phyloP scores from a whole-genome alignment of 2,329 filamentous ascomycete species.

The Cladosporium austrohemisphaericum region DNA sequence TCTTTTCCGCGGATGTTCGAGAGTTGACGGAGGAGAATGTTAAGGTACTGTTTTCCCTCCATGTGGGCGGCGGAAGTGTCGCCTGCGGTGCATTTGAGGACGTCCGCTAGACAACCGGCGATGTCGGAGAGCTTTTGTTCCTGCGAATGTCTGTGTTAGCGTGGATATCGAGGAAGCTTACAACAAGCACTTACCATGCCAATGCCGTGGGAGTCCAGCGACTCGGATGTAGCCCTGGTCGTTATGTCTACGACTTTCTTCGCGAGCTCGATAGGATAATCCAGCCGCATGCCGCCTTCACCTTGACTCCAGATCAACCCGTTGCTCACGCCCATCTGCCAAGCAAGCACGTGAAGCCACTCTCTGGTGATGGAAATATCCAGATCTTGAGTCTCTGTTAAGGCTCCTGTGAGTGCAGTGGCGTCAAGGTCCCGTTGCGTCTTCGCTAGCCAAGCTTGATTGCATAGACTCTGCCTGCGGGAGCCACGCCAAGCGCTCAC shows the following conservation, averaged over 20 bases:
- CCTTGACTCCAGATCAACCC: constrained; percentile 35
- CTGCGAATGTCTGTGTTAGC: constrained; percentile 16
- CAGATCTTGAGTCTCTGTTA: constrained; percentile 34
- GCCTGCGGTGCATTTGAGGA: constrained; percentile 34
- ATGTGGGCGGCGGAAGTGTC: constrained; percentile 31
- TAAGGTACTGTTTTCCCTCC: constrained; percentile 34
- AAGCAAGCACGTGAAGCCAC: constrained; percentile 36
- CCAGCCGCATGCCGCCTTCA: constrained; percentile 32
- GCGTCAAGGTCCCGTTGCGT: constrained; percentile 34
- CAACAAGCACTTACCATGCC: constrained; percentile 29
- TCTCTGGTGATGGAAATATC: constrained; percentile 34
- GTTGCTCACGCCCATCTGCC: constrained; percentile 37
- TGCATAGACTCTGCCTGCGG: constrained; percentile 31
- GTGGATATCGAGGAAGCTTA: not conserved
- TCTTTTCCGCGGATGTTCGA: constrained; percentile 36
- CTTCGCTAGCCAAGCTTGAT: constrained; percentile 32
- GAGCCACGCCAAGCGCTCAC: constrained; percentile 34
- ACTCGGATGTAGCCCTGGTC: constrained; percentile 26
- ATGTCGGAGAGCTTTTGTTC: constrained; percentile 37
- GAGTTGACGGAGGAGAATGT: constrained; percentile 30
- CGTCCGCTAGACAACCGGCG: constrained; percentile 35
- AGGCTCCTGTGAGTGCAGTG: constrained; percentile 26
- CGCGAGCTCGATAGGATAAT: constrained; percentile 36
- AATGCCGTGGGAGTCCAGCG: constrained; percentile 35
- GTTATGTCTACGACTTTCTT: constrained; percentile 33